These are phyloP conservation scores for Lachancea sp. DNA, from an alignment of 805 yeast species.

Conservation along the genomic window DNA sequence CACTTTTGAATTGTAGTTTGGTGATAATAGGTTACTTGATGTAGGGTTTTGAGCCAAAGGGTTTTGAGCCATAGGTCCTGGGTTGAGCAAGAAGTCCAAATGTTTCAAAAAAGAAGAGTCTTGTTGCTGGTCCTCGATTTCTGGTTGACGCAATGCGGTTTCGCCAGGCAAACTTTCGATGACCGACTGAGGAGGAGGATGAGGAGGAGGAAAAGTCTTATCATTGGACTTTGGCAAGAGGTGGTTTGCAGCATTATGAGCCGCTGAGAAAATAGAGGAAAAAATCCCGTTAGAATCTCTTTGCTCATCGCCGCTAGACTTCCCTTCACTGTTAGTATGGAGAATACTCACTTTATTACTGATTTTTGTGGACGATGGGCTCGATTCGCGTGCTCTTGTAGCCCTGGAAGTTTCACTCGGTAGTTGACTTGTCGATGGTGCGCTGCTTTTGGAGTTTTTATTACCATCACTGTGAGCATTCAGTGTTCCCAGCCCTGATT, in stretches of 20 bases:
- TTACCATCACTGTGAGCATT: neutral
- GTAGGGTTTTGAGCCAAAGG: neutral
- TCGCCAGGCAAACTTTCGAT: neutral
- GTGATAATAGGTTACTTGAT: constrained; percentile 2
- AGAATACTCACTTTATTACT: constrained; percentile 2
- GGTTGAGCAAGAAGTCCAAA: constrained; percentile 33
- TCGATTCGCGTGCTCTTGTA: neutral
- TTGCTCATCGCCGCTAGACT: neutral
- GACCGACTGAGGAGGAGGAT: neutral
- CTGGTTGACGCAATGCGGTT: neutral
- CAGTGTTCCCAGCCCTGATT: neutral
- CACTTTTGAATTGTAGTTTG: neutral
- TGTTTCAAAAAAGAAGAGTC: constrained; percentile 34
- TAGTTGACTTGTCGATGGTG: neutral
- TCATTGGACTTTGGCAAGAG: constrained; percentile 9
- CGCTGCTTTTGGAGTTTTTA: neutral
- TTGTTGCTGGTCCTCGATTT: constrained; percentile 2
- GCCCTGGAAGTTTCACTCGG: neutral
- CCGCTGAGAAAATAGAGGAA: constrained; percentile 41
- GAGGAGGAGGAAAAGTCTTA: neutral
- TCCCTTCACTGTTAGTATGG: neutral
- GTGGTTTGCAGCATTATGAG: constrained; percentile 41
- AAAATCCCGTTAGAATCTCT: constrained; percentile 32
- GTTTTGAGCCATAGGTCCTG: constrained; percentile 3
- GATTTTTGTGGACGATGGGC: neutral